These are phyloP conservation scores for Patellifolia procumbens DNA, from an alignment of 179 eudicot genomes.

Conservation along the genomic window DNA sequence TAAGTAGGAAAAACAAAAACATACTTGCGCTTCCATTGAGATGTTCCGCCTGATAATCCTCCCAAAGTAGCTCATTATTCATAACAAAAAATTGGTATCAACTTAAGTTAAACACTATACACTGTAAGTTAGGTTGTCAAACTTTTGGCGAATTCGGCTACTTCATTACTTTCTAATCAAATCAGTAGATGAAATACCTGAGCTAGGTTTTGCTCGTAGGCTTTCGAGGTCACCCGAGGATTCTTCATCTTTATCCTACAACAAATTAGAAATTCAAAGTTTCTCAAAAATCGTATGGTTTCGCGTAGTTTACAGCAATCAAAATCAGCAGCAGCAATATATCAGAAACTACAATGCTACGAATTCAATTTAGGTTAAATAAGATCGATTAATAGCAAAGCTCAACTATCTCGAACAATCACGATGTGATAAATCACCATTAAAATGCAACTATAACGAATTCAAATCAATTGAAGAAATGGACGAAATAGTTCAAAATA, in stretches of 20 bases:
- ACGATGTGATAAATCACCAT: neutral
- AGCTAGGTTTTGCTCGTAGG: slow-evolving; percentile 50
- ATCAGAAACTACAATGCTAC: neutral
- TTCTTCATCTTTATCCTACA: slow-evolving; percentile 57
- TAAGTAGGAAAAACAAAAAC: slow-evolving; percentile 17
- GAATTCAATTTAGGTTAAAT: neutral
- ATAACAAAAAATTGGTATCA: slow-evolving; percentile 30
- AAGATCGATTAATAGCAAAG: neutral
- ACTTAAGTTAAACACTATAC: neutral
- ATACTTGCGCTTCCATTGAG: slow-evolving; percentile 97
- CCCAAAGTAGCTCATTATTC: slow-evolving; percentile 39
- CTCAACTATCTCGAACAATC: neutral
- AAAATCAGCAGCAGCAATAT: neutral
- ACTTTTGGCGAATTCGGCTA: neutral
- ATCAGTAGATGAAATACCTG: slow-evolving; percentile 29
- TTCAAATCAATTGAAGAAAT: neutral
- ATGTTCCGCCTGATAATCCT: slow-evolving; percentile 41
- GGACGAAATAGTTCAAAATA: neutral
- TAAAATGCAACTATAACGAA: neutral
- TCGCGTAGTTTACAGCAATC: neutral
- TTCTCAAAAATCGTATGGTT: neutral
- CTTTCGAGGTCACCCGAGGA: slow-evolving; percentile 50
- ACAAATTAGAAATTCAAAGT: neutral
- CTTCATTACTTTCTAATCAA: neutral
- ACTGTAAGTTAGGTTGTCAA: neutral